Percentiles rank a stretch among this genome's conserved stretches.
These are phyloP conservation scores for Fusarium abutilonis DNA, from an alignment of 2,329 filamentous ascomycete species.

Conservation along the genomic window DNA sequence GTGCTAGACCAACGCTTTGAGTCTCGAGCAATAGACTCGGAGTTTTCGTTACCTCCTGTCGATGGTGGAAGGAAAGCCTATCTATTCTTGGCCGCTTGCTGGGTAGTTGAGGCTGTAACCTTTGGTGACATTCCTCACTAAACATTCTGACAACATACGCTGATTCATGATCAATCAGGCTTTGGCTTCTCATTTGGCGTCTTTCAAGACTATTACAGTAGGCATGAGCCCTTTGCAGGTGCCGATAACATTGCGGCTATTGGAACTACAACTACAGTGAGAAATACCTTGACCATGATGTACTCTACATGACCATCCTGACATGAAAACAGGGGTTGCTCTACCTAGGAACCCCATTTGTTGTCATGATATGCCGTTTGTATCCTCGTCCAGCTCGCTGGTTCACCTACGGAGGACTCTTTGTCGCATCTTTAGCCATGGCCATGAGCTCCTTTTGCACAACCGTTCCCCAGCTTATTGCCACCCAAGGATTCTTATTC, in stretches of 20 bases:
- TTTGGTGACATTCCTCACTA: slow-evolving; percentile 6
- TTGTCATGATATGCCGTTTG: slow-evolving; percentile 55
- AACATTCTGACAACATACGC: fast-evolving
- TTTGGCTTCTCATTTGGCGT: slow-evolving; percentile 73
- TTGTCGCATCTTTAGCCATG: slow-evolving; percentile 59
- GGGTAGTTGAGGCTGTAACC: slow-evolving; percentile 37
- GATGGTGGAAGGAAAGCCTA: slow-evolving; percentile 53
- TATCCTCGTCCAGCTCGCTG: slow-evolving; percentile 53
- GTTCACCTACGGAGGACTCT: slow-evolving; percentile 53
- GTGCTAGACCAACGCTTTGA: neutral
- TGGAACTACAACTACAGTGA: slow-evolving; percentile 63
- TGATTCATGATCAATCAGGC: slow-evolving; percentile 51
- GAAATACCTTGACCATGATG: neutral
- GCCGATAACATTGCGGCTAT: slow-evolving; percentile 64
- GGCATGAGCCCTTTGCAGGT: slow-evolving; percentile 63
- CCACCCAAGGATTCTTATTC: slow-evolving; percentile 67
- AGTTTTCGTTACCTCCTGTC: slow-evolving; percentile 47
- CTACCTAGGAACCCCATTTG: slow-evolving; percentile 59
- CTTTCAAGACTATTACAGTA: slow-evolving; percentile 72
- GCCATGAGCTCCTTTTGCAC: slow-evolving; percentile 58
- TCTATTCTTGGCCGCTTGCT: slow-evolving; percentile 44
- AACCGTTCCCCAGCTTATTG: slow-evolving; percentile 61
- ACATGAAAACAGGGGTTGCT: slow-evolving; percentile 20
- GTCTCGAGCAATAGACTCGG: slow-evolving; percentile 12
- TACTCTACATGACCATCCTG: neutral